Evolutionary conservation across 1,284 basidiomycete genomes (phyloP).

Genomic region (Trametes hirsuta): DNA sequence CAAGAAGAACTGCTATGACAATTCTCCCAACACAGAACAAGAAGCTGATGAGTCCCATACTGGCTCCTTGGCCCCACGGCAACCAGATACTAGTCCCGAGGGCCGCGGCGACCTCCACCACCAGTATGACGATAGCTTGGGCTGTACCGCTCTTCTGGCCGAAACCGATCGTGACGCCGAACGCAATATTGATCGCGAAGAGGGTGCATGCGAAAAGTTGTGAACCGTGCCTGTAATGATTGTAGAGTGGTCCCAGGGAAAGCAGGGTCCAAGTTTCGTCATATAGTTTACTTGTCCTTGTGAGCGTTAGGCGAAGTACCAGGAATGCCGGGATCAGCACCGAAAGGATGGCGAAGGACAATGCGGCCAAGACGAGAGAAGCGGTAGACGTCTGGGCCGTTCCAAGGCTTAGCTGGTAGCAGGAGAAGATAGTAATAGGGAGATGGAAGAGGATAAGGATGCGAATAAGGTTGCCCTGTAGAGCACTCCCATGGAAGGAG

Average conservation of each 20-base stretch:
- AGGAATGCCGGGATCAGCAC: slow-evolving; percentile 78
- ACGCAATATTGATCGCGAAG: slow-evolving; percentile 80
- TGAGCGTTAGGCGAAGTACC: slow-evolving; percentile 76
- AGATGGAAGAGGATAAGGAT: slow-evolving; percentile 92
- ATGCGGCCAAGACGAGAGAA: slow-evolving; percentile 70
- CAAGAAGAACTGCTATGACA: slow-evolving; percentile 85
- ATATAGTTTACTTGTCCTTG: slow-evolving; percentile 89
- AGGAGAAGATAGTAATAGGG: slow-evolving; percentile 90
- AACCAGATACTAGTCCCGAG: slow-evolving; percentile 91
- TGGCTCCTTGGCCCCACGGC: slow-evolving; percentile 95
- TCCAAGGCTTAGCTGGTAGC: slow-evolving; percentile 79
- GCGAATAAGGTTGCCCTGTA: slow-evolving; percentile 90
- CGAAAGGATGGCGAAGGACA: slow-evolving; percentile 82
- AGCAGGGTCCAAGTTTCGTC: slow-evolving; percentile 92
- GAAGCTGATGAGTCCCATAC: slow-evolving; percentile 94
- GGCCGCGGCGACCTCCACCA: slow-evolving; percentile 83
- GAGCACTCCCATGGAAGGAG: slow-evolving; percentile 76
- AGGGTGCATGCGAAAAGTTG: slow-evolving; percentile 87
- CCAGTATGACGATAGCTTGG: slow-evolving; percentile 87
- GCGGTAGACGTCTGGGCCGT: slow-evolving; percentile 51
- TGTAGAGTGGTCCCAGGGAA: slow-evolving; percentile 94
- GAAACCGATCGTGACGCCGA: slow-evolving; percentile 86
- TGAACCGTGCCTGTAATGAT: slow-evolving; percentile 90
- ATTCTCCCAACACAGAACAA: slow-evolving; percentile 90
- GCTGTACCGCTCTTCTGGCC: slow-evolving; percentile 89